Base-by-base conservation (phyloP, 768 basidiomycete genomes). In the Psilocybe subaeruginosa region DNA sequence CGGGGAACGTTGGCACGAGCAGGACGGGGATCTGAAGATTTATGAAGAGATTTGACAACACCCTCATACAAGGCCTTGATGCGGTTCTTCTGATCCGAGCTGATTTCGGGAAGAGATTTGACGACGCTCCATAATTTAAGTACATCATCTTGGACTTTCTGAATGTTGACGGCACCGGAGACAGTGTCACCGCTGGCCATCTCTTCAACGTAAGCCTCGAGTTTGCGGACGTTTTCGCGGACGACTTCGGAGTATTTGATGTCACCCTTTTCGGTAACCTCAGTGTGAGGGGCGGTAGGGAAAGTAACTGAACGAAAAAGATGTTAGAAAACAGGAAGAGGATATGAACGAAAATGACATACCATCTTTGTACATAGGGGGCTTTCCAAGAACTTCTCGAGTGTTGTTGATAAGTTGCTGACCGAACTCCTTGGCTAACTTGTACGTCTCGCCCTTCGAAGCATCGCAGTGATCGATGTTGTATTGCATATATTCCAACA, bases 331-430 rank as follows among this genome's bases (percentile, higher is more conserved):
- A 62, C 45, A 54, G n/a, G 17, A 52, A 60, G 29, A 54, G 50
- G 50, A 56, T 60, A 19, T 58, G 12, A 51, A 55, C 3, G 17
- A 29, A 33, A 23, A 53, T 16, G 2, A 79, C 90, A 65, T 70
- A 93, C 95, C 93, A 81, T 98, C 96, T 78, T 95, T 96, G 78
- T 98, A 97, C 5, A 95, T 78, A 1, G 96, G 96, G n/a, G 93
- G 83, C 62, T 89, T 84, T 14, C 84, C 87, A 30, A 97, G 74
- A 45, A 91, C 92, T 72, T 95, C 93, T 56, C 86, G 82, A 61
- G 92, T 94, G 76, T 99, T 99, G 75, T 97, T 89, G 64, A 99
- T 90, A 54, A 99, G 84, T 70, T 96, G 91, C 71, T 96, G 93
- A 50, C 95, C 97, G 69, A 99, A 98, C 74, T 97, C 91, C 77